A percentile compares a stretch with the other conserved stretches of the same genome.
phyloP scores from a whole-genome alignment of 1,284 basidiomycete genomes.

The Tilletia caries region DNA sequence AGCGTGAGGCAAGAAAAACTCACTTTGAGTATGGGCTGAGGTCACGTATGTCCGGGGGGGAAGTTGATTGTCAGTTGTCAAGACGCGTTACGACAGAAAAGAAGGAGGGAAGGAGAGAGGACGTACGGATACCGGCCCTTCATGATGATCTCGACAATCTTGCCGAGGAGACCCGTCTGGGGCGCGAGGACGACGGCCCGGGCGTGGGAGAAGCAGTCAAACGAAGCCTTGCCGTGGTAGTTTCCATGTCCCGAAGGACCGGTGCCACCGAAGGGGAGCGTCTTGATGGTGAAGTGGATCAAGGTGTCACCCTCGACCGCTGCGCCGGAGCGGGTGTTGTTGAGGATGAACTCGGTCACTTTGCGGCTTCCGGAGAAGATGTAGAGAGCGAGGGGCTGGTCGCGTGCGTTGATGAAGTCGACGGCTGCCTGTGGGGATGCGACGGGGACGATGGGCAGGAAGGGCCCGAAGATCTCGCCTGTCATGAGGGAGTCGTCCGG shows the following conservation, averaged over 20 bases:
- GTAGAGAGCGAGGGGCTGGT: slow-evolving; percentile 73
- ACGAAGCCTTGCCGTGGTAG: slow-evolving; percentile 58
- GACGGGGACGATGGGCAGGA: slow-evolving; percentile 74
- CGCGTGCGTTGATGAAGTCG: slow-evolving; percentile 57
- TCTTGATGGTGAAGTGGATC: slow-evolving; percentile 59
- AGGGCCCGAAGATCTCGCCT: slow-evolving; percentile 74
- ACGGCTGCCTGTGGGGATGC: slow-evolving; percentile 53
- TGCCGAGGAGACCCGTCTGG: slow-evolving; percentile 46
- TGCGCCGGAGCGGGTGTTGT: slow-evolving; percentile 41
- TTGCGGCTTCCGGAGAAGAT: slow-evolving; percentile 66
- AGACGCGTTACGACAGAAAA: too few species aligned
- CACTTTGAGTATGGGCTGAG: slow-evolving; percentile 7
- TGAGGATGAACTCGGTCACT: slow-evolving; percentile 62
- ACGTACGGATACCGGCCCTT: slow-evolving; percentile 53
- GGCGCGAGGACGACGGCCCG: slow-evolving; percentile 58
- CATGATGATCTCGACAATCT: slow-evolving; percentile 52
- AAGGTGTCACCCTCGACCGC: slow-evolving; percentile 35
- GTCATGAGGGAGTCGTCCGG: slow-evolving; percentile 61
- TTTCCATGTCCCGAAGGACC: slow-evolving; percentile 58
- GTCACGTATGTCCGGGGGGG: slow-evolving; percentile 3
- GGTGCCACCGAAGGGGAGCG: slow-evolving; percentile 61
- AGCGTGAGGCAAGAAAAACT: not conserved
- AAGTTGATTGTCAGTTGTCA: not conserved
- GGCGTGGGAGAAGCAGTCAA: slow-evolving; percentile 59
- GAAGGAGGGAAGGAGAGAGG: not conserved